phyloP scores from a whole-genome alignment of 441 rosid genomes.

The Pelargonium fulgidum region DNA sequence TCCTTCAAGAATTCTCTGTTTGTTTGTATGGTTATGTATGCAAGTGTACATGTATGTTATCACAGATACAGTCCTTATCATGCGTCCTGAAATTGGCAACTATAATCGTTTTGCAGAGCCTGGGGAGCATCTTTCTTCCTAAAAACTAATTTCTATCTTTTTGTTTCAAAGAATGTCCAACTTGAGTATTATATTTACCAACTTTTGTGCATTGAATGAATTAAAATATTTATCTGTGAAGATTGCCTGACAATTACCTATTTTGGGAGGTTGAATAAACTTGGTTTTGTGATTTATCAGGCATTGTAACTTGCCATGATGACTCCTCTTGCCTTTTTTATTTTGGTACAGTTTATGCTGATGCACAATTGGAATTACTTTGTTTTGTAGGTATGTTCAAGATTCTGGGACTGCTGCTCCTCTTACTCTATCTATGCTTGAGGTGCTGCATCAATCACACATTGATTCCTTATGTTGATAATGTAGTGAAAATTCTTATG shows the following conservation, averaged over 20 bases:
- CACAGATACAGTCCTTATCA: neutral
- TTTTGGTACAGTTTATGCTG: no score
- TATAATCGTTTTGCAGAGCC: neutral
- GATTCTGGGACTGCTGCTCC: constrained; percentile 98
- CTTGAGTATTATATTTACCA: no score
- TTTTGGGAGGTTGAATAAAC: no score
- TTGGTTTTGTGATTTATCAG: no score
- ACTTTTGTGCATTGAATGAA: neutral
- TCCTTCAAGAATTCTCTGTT: neutral
- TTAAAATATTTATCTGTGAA: neutral
- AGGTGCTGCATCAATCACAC: constrained; percentile 45
- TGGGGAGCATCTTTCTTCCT: neutral
- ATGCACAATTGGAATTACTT: neutral
- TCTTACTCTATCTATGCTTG: constrained; percentile 90
- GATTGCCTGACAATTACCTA: neutral
- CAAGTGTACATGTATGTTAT: neutral
- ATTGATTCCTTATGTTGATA: constrained; percentile 15
- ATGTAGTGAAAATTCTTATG: constrained; percentile 23
- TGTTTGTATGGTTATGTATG: neutral
- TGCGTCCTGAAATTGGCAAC: neutral
- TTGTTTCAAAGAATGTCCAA: no score
- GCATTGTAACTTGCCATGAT: no score
- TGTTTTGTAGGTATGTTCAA: constrained; percentile 78
- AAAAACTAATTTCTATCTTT: no score
- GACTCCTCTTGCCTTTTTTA: no score